Conservation (phyloP, 1,139 yeast genomes). For the Kodamaea derodonti region DNA sequence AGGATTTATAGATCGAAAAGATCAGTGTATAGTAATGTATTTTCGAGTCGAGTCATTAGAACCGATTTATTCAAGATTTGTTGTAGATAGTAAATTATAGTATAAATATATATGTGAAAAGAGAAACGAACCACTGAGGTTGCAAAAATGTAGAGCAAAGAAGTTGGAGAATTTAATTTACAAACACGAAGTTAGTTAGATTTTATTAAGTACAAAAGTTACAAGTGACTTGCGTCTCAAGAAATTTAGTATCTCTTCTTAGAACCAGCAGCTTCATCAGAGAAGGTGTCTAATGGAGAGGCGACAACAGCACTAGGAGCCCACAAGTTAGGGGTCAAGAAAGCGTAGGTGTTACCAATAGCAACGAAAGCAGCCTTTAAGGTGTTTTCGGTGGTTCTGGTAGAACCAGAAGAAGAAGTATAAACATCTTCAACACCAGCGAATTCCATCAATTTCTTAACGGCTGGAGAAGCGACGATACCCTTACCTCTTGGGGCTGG, state of each 20-base stretch:
- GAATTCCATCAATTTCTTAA: slow-evolving; percentile 96
- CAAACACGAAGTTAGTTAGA: not conserved
- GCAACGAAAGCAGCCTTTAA: slow-evolving; percentile 99
- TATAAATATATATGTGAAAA: too few relatives aligned
- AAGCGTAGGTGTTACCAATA: slow-evolving; percentile 99
- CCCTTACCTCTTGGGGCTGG: slow-evolving; percentile 99
- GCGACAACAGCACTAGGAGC: slow-evolving; percentile 75
- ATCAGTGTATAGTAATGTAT: slow-evolving; percentile 10
- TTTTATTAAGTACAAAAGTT: not conserved
- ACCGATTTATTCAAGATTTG: slow-evolving; percentile 1
- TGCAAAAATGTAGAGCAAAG: not conserved
- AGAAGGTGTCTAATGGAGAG: slow-evolving; percentile 92
- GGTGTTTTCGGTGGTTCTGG: slow-evolving; percentile 99
- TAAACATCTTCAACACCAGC: slow-evolving; percentile 99
- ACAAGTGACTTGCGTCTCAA: too few relatives aligned
- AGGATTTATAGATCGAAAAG: not conserved
- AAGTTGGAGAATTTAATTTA: not conserved
- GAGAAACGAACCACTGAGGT: too few relatives aligned
- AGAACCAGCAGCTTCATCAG: slow-evolving; percentile 74
- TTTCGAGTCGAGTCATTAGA: slow-evolving; percentile 4
- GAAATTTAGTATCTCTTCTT: slow-evolving; percentile 71
- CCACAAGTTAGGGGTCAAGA: slow-evolving; percentile 99
- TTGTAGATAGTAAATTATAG: not conserved
- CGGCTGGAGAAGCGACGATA: slow-evolving; percentile 99
- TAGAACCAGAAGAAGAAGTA: slow-evolving; percentile 98